These are phyloP conservation scores for Musa itinerans DNA, from an alignment of 176 grass and related monocot species.

Conservation along the genomic window DNA sequence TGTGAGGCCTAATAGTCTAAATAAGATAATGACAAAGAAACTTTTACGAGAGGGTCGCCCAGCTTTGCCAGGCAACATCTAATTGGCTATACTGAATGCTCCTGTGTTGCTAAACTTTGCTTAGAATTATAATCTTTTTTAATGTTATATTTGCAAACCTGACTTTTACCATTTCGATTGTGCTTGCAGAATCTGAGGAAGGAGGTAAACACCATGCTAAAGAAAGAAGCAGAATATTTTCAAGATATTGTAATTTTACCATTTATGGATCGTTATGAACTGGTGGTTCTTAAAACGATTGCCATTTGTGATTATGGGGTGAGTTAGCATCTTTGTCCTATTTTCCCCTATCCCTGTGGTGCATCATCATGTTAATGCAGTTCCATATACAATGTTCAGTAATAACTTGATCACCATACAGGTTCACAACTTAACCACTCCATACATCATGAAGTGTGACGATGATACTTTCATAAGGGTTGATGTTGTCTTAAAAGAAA, in stretches of 20 bases:
- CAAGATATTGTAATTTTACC: slow-evolving; percentile 93
- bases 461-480: slow-evolving; percentile 92
- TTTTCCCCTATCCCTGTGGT: neutral
- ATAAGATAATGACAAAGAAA: no score
- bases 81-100: no score
- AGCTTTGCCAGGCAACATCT: no score
- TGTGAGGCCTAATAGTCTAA: no score
- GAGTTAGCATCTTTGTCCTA: slow-evolving; percentile 16
- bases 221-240: slow-evolving; percentile 95
- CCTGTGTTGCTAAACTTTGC: no score
- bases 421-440: slow-evolving; percentile 69
- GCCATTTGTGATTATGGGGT: slow-evolving; percentile 95
- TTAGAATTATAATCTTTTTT: no score
- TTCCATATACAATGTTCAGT: neutral
- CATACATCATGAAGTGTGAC: slow-evolving; percentile 86
- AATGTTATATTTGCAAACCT: neutral
- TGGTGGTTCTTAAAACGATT: slow-evolving; percentile 93
- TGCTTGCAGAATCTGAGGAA: slow-evolving; percentile 89
- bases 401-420: slow-evolving; percentile 29
- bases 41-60: no score
- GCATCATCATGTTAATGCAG: neutral
- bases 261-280: slow-evolving; percentile 95
- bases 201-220: slow-evolving; percentile 90
- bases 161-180: slow-evolving; percentile 15
- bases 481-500: slow-evolving; percentile 61